Base-by-base conservation (phyloP, 179 eudicot genomes). In the Drosera spatulata region DNA sequence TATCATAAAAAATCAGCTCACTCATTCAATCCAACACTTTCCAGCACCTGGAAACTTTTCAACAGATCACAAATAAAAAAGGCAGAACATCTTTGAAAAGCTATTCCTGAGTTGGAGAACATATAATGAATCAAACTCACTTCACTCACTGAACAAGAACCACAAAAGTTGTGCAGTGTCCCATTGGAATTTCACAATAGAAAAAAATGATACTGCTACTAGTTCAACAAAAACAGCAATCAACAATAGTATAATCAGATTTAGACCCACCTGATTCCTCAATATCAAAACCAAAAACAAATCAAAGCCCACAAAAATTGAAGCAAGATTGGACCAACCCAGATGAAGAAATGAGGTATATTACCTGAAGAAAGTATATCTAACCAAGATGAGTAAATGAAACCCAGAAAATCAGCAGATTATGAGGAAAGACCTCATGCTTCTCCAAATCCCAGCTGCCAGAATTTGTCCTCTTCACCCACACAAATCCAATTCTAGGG, bases 291-390 rank as follows among this genome's bases (percentile, higher is more conserved):
- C 15, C 11, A 8, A 13, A 7, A 53, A 43, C 6, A 8, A 13
- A 7, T 45, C 7, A 51, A 51, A 13, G 13, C 55, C 55, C 55
- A 51, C 37, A 51, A 51, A 51, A 3, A 2, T 1, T 13, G 55
- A 15, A 51, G 15, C 55, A 3, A 55, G 52, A 42, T 33, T 57
- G 10, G 42, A 2, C 42, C 59, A 43, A 10, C 50, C 39, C 46
- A 41, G 64, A 57, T 47, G 15, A 38, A 50, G 39, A 41, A 10
- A 51, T 4, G 63, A 46, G 52, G 47, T 40, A 47, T 43, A 4
- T 14, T 68, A 73, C 73, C 73, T 73, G 70, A 61, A 43, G 10
- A 59, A 40, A 57, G 60, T 55, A 53, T 33, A 22, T 22, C 33
- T 22, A 22, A 39, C 14, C 33, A 55, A 55, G 50, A 5, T 41